These are phyloP conservation scores for Populus alba DNA, from an alignment of 345 rosid species.

Conservation along the genomic window DNA sequence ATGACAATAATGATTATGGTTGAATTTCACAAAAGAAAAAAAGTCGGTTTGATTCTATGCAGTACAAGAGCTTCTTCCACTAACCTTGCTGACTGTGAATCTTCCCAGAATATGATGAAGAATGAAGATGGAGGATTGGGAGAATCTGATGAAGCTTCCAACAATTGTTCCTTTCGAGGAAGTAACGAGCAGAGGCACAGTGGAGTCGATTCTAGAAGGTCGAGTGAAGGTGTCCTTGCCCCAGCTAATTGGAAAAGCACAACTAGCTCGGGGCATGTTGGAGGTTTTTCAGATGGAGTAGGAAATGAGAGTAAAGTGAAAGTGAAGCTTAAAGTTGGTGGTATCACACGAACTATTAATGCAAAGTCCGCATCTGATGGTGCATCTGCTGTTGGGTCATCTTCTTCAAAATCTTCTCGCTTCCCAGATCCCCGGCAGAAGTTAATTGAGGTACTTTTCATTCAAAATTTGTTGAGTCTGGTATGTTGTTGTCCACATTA, in stretches of 20 bases:
- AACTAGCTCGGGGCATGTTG: constrained; percentile 7
- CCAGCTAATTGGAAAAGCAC: constrained; percentile 31
- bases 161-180: constrained; percentile 50
- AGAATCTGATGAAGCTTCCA: constrained; percentile 74
- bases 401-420: constrained; percentile 25
- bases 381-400: constrained; percentile 32
- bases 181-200: constrained; percentile 28
- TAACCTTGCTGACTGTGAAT: constrained; percentile 19
- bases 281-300: constrained; percentile 19
- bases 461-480: not conserved
- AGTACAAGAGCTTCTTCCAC: constrained; percentile 18
- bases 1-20: constrained; percentile 6
- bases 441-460: constrained; percentile 20
- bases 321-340: constrained; percentile 31
- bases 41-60: constrained; percentile 10
- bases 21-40: constrained; percentile 10
- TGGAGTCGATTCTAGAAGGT: constrained; percentile 38
- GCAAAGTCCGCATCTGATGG: constrained; percentile 30
- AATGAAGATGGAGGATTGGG: constrained; percentile 50
- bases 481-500: not conserved
- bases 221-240: constrained; percentile 33
- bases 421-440: constrained; percentile 23
- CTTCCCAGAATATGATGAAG: constrained; percentile 42
- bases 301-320: constrained; percentile 30
- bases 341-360: constrained; percentile 29